phyloP scores from a whole-genome alignment of 331 rosid genomes.

The Acacia concinna region DNA sequence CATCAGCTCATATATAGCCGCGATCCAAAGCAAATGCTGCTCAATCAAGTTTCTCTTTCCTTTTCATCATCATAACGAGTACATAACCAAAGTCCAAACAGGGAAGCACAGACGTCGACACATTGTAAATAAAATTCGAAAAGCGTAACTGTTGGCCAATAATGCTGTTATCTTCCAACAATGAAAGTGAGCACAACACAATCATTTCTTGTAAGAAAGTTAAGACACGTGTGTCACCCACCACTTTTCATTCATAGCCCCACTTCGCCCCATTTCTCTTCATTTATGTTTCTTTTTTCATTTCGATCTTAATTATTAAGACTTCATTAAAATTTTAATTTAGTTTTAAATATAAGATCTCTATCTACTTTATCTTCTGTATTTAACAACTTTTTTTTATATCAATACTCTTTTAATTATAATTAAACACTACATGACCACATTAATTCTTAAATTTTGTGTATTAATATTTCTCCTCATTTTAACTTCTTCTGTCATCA shows the following conservation, averaged over 20 bases:
- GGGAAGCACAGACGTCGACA: neutral
- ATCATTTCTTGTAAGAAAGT: conserved; percentile 58
- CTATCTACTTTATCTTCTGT: no score
- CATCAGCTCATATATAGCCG: neutral
- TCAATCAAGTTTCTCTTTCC: neutral
- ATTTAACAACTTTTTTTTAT: no score
- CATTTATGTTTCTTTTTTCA: no score
- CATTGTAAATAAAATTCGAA: neutral
- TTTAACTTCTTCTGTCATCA: neutral
- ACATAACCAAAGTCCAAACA: neutral
- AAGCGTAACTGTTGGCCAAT: neutral
- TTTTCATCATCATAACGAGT: neutral
- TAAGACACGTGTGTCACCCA: conserved; percentile 28
- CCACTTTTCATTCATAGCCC: conserved; percentile 40
- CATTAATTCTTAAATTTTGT: no score
- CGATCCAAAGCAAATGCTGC: neutral
- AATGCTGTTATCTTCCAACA: neutral
- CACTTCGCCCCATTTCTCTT: conserved; percentile 26
- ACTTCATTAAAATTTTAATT: no score
- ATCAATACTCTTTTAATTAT: no score
- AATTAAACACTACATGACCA: no score
- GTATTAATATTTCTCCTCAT: neutral
- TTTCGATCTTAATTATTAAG: no score
- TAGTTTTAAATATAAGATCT: no score
- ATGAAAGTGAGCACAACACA: conserved; percentile 43